Evolutionary conservation across 371 early-diverging fungal species (phyloP).

Genomic region (Coemansia sp.): DNA sequence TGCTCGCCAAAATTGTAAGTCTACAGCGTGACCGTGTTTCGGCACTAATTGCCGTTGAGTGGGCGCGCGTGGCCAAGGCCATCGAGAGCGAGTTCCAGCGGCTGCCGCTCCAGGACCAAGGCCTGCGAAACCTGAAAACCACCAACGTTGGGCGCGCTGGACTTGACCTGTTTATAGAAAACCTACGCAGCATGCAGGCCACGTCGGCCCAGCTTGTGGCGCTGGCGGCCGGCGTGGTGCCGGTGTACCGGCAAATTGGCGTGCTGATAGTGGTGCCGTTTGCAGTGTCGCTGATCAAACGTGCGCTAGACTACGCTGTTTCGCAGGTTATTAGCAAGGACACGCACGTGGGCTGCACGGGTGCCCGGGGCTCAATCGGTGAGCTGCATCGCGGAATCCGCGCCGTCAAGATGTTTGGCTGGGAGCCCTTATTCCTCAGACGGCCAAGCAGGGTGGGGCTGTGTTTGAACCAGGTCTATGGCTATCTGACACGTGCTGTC

Average conservation of each 20-base stretch:
- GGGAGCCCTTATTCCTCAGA: slow-evolving; percentile 63
- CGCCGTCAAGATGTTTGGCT: slow-evolving; percentile 73
- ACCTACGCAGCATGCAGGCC: slow-evolving; percentile 1
- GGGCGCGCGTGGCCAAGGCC: slow-evolving; percentile 8
- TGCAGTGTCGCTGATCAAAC: background rate
- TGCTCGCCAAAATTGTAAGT: slow-evolving; percentile 3
- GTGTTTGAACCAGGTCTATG: slow-evolving; percentile 34
- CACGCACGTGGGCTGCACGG: background rate
- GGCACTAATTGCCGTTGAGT: background rate
- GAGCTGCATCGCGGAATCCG: slow-evolving; percentile 65
- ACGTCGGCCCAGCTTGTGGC: slow-evolving; percentile 3
- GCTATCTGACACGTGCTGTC: slow-evolving; percentile 13
- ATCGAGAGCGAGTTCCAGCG: slow-evolving; percentile 21
- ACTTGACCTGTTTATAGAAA: background rate
- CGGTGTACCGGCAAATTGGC: slow-evolving; percentile 24
- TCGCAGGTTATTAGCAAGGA: background rate
- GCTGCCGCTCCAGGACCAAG: slow-evolving; percentile 18
- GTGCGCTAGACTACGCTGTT: slow-evolving; percentile 5
- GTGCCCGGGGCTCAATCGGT: slow-evolving; percentile 5
- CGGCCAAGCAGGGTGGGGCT: background rate
- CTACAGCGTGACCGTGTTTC: background rate
- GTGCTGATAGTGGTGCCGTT: slow-evolving; percentile 15
- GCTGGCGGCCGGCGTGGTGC: slow-evolving; percentile 1
- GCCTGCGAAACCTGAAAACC: slow-evolving; percentile 9
- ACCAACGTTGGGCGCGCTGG: background rate